phyloP scores from a whole-genome alignment of 495 filamentous ascomycete species.

The Aspergillus ostianus region DNA sequence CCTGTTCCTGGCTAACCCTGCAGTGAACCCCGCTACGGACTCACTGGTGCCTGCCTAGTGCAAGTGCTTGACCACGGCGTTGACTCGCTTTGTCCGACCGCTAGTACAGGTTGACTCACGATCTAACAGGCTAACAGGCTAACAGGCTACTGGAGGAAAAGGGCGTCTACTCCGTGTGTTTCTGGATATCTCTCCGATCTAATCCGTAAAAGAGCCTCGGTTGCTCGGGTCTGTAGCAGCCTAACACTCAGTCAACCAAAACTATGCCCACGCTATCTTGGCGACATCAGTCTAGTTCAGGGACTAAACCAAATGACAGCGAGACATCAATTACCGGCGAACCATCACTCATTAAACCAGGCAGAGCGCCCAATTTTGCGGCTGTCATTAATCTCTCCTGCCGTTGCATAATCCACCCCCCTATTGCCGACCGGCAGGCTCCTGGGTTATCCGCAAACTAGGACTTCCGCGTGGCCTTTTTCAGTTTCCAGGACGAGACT shows the following conservation, averaged over 20 bases:
- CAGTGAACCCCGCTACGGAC: neutral
- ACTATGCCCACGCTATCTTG: neutral
- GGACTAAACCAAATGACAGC: neutral
- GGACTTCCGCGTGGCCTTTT: no score
- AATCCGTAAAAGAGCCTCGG: no score
- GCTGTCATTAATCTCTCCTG: neutral
- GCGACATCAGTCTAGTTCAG: neutral
- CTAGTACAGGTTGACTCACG: neutral
- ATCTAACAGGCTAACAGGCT: no score
- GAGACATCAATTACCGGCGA: neutral
- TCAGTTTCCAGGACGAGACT: no score
- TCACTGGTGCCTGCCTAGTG: neutral
- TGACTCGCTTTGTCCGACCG: neutral
- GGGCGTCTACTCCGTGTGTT: no score
- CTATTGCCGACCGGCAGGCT: neutral
- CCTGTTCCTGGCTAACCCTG: neutral
- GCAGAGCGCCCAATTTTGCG: no score
- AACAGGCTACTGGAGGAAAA: no score
- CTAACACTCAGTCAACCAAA: no score
- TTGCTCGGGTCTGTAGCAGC: no score
- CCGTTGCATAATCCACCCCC: no score
- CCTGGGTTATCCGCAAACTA: neutral
- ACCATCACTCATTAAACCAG: neutral
- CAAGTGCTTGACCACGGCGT: neutral
- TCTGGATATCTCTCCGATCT: no score